Base-by-base conservation (phyloP, 352 stramenopile species). In the Phytopythium boreale region DNA sequence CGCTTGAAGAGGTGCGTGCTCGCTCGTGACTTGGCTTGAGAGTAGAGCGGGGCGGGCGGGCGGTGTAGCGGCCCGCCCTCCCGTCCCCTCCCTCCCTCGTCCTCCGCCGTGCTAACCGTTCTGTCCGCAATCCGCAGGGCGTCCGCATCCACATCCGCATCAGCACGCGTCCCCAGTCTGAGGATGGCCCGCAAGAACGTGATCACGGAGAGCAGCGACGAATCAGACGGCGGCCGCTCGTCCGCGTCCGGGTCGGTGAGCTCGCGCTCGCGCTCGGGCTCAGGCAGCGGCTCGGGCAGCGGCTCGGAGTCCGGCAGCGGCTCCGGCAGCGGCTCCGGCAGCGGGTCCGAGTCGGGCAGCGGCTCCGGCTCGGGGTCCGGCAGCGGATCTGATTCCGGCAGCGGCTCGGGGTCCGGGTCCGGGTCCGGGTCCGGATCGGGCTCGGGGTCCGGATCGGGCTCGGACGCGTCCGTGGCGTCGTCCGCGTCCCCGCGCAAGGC, bases 181-280 rank as follows among this genome's bases (percentile, higher is more conserved):
- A 66, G 37, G 20, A 83, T 81, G 73, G 77, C 75, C 37, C 76
- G 77, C 58, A 92, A 90, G 78, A 84, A 86, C 69, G 81, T 87
- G 56, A 74, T 90, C 50, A 70, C 72, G 26, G 84, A 87, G 60
- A 92, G 84, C 71, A 90, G 84, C 70, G 84, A 89, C 72, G 83
- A 90, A 67, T 87, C 76, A 58, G 82, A 92, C 51, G 81, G 81
- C 43, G 69, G 63, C 27, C 63, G 71, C 61, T 90, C 83, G 58
- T 85, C 76, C 22, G 78, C 67, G 3, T 89, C 80, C 11, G 76
- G 79, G 20, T 89, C 82, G 0, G 74, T 72, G 59, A 88, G 79
- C 57, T 90, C 82, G 3, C 74, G 82, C 61, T 86, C 69, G 19
- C 58, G 68, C n/a, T 79, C 59, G n/a, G 62, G 61, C 43, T 73